Base-by-base conservation (phyloP, 2,329 filamentous ascomycete genomes). In the Raffaelea albimanens region DNA sequence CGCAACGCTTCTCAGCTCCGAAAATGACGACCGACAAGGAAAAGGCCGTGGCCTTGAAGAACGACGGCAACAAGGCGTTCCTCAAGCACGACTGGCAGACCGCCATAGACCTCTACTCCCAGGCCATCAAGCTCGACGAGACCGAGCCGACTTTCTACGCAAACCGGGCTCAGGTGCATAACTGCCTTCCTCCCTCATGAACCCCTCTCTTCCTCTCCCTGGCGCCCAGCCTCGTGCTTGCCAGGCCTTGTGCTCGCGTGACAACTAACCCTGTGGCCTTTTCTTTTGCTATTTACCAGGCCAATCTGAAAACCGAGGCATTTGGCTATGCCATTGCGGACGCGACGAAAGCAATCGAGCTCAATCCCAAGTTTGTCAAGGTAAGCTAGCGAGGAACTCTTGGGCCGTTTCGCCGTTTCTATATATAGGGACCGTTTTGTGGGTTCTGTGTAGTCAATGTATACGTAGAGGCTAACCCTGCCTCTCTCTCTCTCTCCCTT, bases 1-100 rank as follows among this genome's bases (percentile, higher is more conserved):
- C 25, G 7, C 7, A 29, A 7, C 25, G 13, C 7, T 29, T 29
- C 7, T 13, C 25, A 29, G 13, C 7, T 7, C 25, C 25, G 25
- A 44, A 19, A 29, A 63, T 63, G 61, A 49, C 61, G 20, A 58
- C 59, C 8, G 51, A 57, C n/a, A 55, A 68, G 58, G 82, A 86
- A 63, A 80, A 86, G 65, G 91, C 91, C 45, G 77, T 82, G 56
- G 85, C 83, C 61, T 73, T 95, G 58, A 98, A 98, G 72, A 85
- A 94, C 66, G 78, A 94, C 67, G 93, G 93, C 63, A 98, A 98
- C 69, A 86, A 90, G 61, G 89, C 89, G 46, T 97, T 97, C 68
- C 80, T 82, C 48, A 73, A 81, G 29, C 88, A 95, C 60, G 85
- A 97, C 71, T 98, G 87, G 85, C 78, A 76, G 11, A 70, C 75